Base-by-base conservation (phyloP, 306 rosid species). In the Cicer pinnatifidum region DNA sequence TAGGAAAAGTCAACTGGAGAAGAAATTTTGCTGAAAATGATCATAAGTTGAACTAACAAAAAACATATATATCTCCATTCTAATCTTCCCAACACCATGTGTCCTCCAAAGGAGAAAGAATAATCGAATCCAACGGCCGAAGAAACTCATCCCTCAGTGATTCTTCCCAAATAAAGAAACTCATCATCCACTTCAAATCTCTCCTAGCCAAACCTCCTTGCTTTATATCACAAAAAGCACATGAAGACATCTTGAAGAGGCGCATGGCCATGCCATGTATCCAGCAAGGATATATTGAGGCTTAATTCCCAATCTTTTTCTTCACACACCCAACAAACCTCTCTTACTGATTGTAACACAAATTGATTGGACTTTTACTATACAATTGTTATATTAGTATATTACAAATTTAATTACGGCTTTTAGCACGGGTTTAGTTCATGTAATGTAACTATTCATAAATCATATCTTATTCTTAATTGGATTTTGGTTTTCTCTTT, bases 381-480 rank as follows among this genome's bases (percentile, higher is more conserved):
- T 64, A n/a, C 12, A 41, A 57, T 51, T 23, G 6, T 64, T 4
- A 13, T 9, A 9, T 17, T 50, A n/a, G 8, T 20, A 38, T 66
- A 11, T 53, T 20, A 20, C 44, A 7, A 35, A 28, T 38, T 47
- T 51, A 48, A 45, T n/a, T 71, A 16, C 7, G 1, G 43, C 15
- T 5, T 15, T 23, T n/a, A 5, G 23, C 23, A 7, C 1, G 6
- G 19, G 13, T 11, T 23, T 51, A 15, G 5, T 7, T 51, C 9
- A 51, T 51, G 20, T 51, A 28, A 51, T 51, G 20, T 51, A 58
- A 37, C 33, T 46, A 57, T 43, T 16, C 57, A 8, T 44, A 33
- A 67, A 16, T 16, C 51, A 47, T 56, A 54, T 57, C 28, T 8
- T 76, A 76, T 28, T 76, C 57, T 45, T 44, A 58, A 17, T 46